Base-by-base conservation (phyloP, 2,329 filamentous ascomycete species). In the Paracamarosporium sp. region DNA sequence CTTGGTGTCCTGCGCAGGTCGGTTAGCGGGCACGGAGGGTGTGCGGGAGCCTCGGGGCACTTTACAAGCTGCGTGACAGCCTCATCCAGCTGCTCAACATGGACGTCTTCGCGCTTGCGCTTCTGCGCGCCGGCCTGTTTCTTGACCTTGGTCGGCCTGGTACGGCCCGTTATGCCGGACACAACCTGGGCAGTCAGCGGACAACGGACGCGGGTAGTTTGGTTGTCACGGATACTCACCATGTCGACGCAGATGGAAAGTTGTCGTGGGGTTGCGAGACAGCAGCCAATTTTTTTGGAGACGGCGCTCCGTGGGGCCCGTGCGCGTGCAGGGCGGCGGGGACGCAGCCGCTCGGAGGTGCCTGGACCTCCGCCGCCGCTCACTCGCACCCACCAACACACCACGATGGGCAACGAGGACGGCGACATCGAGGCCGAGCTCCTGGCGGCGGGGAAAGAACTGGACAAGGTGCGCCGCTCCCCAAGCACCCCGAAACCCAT, bases 401-500 rank as follows among this genome's bases (percentile, higher is more conserved):
- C 15, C 45, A 65, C 43, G 59, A 85, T 84, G 82, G 79, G 79
- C 62, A 85, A 89, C 54, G 35, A 41, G 33, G 89, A 91, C 44
- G 25, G 43, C 13, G 72, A 76, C 43, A 62, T 72, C 17, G 85
- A 97, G 62, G 90, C 93, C 72, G 87, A 88, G 60, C 88, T 97
- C 40, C 92, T 94, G 71, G 85, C 87, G 31, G 93, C 97, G 74
- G 88, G 90, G 53, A 96, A 94, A 70, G 94, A 97, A 75, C 96
- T 94, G 72, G 90, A 91, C 73, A 98, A 97, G 85, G 92, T 89
- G 67, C 51, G 52, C 17, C 9, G 11, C 40, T 24, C 28, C 7
- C 33, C 38, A 44, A 50, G 40, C 46, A 9, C 31, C 30, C 1
- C 27, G 20, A 25, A 11, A 13, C 35, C 11, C 17, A 17, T 53